Percentiles rank a stretch among this genome's conserved stretches.
These are phyloP conservation scores for Pseudocercospora ulei DNA, from an alignment of 2,329 filamentous ascomycete species.

Conservation along the genomic window DNA sequence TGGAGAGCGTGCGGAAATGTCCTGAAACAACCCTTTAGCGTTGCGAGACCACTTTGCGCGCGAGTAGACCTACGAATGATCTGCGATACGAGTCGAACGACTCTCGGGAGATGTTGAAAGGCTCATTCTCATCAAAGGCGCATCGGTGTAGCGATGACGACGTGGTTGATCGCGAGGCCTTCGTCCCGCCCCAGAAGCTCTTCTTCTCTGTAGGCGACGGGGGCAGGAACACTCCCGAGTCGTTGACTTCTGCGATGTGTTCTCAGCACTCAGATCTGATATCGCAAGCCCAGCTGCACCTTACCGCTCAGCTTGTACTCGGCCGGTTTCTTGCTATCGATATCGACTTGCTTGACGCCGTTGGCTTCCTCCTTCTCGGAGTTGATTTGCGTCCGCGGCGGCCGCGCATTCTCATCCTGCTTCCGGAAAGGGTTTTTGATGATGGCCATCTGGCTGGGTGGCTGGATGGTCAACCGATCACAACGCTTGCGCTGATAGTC, in stretches of 20 bases:
- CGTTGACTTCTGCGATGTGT: conserved; percentile 66
- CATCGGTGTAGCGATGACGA: conserved; percentile 50
- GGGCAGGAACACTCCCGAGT: conserved; percentile 89
- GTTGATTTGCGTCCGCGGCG: conserved; percentile 13
- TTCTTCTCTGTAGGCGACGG: conserved; percentile 86
- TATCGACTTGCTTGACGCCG: conserved; percentile 35
- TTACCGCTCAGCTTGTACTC: conserved; percentile 48
- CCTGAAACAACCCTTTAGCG: conserved; percentile 44
- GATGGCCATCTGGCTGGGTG: conserved; percentile 31
- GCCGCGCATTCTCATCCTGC: conserved; percentile 34
- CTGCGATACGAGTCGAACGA: conserved; percentile 94
- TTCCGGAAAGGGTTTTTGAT: conserved; percentile 36
- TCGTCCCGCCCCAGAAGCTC: conserved; percentile 57
- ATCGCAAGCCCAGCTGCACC: too few species aligned
- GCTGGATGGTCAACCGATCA: too few species aligned
- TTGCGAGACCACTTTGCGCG: background rate
- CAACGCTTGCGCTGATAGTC: background rate
- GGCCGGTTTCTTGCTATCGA: conserved; percentile 37
- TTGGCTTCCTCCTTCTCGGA: conserved; percentile 12
- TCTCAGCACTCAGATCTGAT: conserved; percentile 7
- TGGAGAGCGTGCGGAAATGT: conserved; percentile 81
- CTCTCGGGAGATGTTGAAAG: conserved; percentile 89
- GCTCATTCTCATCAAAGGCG: conserved; percentile 72
- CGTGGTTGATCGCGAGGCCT: conserved; percentile 44
- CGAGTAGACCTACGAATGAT: conserved; percentile 70